Evolutionary conservation across 371 early-diverging fungal species (phyloP), one percentile per base, ranked within the genome.

Genomic region (Gilbertella persicaria): DNA sequence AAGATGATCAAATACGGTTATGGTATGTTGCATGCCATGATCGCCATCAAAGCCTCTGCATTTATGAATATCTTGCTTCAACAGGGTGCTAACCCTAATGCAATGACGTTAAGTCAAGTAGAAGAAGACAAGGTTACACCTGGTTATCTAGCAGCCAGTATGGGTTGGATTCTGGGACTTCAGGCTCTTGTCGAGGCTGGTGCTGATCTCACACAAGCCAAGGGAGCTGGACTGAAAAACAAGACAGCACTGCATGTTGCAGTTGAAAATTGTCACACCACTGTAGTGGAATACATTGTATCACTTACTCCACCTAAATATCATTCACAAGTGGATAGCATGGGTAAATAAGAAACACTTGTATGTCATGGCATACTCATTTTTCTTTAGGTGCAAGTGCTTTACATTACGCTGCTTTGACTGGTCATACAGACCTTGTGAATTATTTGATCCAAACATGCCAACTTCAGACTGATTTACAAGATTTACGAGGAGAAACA

Each of bases 101-200:
- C 72, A 5, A 55, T 67, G 53, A 67, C 72, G 9, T 44, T 78
- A 4, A 62, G 68, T 43, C 49, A 49, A 8, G 23, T 46, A 2
- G 78, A 78, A 43, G 74, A 74, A 24, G 75, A 78, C 14, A 71
- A 72, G 51, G 60, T 69, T 2, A 55, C 75, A n/a, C 75, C 78
- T 5, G 62, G 60, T 29, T 78, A 74, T 59, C 44, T 78, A 26
- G 78, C 78, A 10, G 72, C 78, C 25, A 64, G 64, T n/a, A 57
- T 68, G 38, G 72, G 74, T 50, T 78, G 74, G 74, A 60, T 72
- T 40, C 60, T 65, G 14, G 78, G 78, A 23, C 50, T 78, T 12
- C 68, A 72, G 25, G 58, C 55, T 26, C 52, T 78, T 4, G 66
- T 72, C 1, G 64, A 74, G 30, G 70, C 69, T 2, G 70, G 78